Conservation (phyloP, 139 green algal genomes). For the Pleodorina starrii region DNA sequence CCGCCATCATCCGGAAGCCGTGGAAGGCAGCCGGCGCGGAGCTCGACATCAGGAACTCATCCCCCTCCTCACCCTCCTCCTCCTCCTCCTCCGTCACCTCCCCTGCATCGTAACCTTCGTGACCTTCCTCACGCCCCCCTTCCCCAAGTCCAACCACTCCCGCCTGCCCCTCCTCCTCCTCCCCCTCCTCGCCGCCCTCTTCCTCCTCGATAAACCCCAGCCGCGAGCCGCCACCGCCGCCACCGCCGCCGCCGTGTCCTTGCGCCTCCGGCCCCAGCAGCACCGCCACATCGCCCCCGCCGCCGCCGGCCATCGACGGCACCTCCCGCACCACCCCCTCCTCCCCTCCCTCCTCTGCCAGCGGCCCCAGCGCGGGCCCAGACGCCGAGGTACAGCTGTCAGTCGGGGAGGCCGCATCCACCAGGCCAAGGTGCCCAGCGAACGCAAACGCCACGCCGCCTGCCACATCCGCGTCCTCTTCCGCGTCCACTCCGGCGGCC, state of each 20-base stretch:
- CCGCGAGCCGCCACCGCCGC: background rate
- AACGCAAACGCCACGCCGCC: background rate
- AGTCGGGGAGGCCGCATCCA: background rate
- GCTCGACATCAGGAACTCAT: background rate
- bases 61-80: background rate
- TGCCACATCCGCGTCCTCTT: background rate
- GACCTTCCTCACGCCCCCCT: background rate
- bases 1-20: background rate
- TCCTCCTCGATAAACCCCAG: background rate
- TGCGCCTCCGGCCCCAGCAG: background rate
- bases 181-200: too few relatives aligned
- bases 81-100: background rate
- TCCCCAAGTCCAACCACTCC: background rate
- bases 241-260: background rate
- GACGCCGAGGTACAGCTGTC: background rate
- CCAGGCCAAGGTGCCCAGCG: background rate
- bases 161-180: background rate
- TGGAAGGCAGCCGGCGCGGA: background rate
- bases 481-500: background rate
- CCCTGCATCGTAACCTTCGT: background rate
- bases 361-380: background rate
- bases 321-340: background rate
- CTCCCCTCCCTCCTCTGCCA: background rate
- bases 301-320: too few relatives aligned
- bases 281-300: background rate